Base-by-base conservation (phyloP, 2,329 filamentous ascomycete species). In the Paramyrothecium sp. region DNA sequence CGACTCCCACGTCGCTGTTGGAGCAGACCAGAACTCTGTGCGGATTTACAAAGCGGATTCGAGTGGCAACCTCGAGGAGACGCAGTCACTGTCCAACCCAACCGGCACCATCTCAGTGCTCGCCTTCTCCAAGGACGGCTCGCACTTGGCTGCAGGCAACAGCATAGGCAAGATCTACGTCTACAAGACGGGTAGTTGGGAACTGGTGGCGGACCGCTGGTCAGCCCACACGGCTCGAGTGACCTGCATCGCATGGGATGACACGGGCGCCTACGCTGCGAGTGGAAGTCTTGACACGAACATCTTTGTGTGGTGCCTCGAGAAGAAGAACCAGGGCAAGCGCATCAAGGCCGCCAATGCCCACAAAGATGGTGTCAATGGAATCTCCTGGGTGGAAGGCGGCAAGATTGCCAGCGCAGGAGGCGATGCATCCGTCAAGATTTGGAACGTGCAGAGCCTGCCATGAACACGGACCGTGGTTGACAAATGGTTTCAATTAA, bases 361-460 rank as follows among this genome's bases (percentile, higher is more conserved):
- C 53, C 95, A 99, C 77, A 97, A 97, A 77, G 95, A 98, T 69
- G 95, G 95, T 11, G 92, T 98, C 19, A 92, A 89, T 64, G 94
- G 91, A 17, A 89, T 98, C 17, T 83, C 83, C 13, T 99, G 94
- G 92, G 81, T 91, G 16, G 82, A 81, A 26, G 85, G 83, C 10
- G 80, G 80, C 57, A 91, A 84, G 75, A 81, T 98, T 53, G 87
- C 90, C 11, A 96, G 89, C 64, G 86, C 86, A 4, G 95, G 95
- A 50, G 90, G 88, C 12, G 95, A 99, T 81, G 94, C 91, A 34
- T 89, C 91, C 1, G 84, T 99, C 51, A 99, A 98, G 81, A 81
- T 94, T 53, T 99, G 95, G 95, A 66, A 70, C 41, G 68, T 76
- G 30, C 65, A 72, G 63, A 70, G 73, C 55, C 59, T 76, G 63